These are phyloP conservation scores for Salix purpurea DNA, from an alignment of 345 rosid species.

Conservation along the genomic window DNA sequence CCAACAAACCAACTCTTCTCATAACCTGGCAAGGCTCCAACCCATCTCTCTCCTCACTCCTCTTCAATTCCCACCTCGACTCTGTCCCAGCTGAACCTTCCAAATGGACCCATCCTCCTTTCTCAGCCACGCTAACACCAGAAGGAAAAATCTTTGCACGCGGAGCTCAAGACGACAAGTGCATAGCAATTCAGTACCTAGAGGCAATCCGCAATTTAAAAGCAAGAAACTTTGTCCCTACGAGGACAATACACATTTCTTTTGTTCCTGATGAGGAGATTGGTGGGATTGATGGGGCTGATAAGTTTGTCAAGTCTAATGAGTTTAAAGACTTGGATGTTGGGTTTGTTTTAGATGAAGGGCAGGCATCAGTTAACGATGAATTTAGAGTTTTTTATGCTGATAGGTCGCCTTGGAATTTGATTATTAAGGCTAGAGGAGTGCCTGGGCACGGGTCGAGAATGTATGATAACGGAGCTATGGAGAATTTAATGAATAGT, in stretches of 20 bases:
- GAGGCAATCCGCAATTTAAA: slow-evolving; percentile 68
- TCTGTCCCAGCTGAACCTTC: slow-evolving; percentile 81
- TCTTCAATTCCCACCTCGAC: slow-evolving; percentile 90
- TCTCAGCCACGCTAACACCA: slow-evolving; percentile 58
- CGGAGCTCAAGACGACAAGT: slow-evolving; percentile 90
- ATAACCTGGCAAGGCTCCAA: slow-evolving; percentile 72
- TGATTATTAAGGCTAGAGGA: slow-evolving; percentile 55
- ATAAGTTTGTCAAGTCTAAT: slow-evolving; percentile 46
- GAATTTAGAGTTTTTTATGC: slow-evolving; percentile 71
- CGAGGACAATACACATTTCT: slow-evolving; percentile 56
- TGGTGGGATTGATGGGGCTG: slow-evolving; percentile 66
- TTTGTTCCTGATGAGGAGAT: slow-evolving; percentile 86
- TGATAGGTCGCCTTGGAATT: slow-evolving; percentile 63
- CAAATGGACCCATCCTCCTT: slow-evolving; percentile 79
- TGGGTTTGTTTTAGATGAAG: slow-evolving; percentile 82
- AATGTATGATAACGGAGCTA: slow-evolving; percentile 70
- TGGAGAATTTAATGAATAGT: slow-evolving; percentile 92
- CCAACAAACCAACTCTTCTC: slow-evolving; percentile 52
- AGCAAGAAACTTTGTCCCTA: slow-evolving; percentile 40
- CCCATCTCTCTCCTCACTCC: slow-evolving; percentile 64
- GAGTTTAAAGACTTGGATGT: slow-evolving; percentile 66
- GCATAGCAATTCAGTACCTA: slow-evolving; percentile 71
- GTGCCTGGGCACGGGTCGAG: slow-evolving; percentile 77
- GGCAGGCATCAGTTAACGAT: slow-evolving; percentile 67
- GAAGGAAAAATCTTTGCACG: slow-evolving; percentile 71